Percentiles rank a stretch among this genome's conserved stretches.
phyloP scores from a whole-genome alignment of 768 basidiomycete genomes.

The Pholiota microspora region DNA sequence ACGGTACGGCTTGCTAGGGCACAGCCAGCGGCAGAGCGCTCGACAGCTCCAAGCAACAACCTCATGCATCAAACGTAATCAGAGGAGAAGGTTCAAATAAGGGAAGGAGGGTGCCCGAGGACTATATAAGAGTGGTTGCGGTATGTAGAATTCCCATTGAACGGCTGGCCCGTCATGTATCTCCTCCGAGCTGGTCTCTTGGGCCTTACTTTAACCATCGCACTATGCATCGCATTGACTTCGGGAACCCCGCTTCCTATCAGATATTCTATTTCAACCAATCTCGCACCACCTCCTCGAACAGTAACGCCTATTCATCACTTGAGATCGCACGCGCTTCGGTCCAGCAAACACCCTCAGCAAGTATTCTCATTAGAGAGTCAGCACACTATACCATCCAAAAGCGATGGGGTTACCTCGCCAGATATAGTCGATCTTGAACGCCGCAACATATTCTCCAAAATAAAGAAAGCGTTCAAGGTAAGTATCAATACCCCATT shows the following conservation, averaged over 20 bases:
- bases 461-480: conserved; percentile 12
- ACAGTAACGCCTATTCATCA: not conserved
- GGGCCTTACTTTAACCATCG: not conserved
- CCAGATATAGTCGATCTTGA: conserved; percentile 6
- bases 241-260: conserved; percentile 13
- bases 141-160: not conserved
- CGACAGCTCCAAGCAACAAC: not conserved
- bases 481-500: not conserved
- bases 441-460: conserved; percentile 11
- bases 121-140: not conserved
- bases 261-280: not conserved
- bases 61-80: not conserved
- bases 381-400: not conserved
- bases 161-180: conserved; percentile 5
- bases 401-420: not conserved
- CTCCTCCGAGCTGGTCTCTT: conserved; percentile 7
- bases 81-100: not conserved
- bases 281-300: not conserved
- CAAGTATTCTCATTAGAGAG: not conserved
- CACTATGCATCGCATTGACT: not conserved
- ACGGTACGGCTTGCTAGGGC: not conserved
- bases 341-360: not conserved
- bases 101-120: no score
- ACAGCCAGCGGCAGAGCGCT: not conserved
- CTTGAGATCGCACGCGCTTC: not conserved